Evolutionary conservation across 108 stramenopile species (phyloP), one percentile per base, ranked within the genome.

Genomic region (Ochromonas danica): DNA sequence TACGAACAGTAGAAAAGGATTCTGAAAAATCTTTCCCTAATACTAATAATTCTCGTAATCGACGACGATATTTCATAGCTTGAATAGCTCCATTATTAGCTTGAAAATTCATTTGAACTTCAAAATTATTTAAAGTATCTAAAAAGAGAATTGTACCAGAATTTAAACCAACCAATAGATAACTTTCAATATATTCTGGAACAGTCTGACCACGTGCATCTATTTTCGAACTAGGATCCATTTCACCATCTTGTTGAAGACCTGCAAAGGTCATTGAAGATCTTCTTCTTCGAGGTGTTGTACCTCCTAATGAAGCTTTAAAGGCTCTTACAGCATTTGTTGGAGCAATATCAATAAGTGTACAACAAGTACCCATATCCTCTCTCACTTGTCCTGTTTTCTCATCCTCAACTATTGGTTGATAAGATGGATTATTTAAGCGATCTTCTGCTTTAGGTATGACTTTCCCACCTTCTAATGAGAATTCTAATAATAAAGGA

Each of bases 101-200:
- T 67, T 67, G 63, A 10, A 67, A 67, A 36, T 67, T 67, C 17
- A 67, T 67, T 67, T 67, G 63, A 6, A 67, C 31, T 67, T 67
- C 63, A 36, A 31, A 31, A 36, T 67, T 28, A 36, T 67, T 67
- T 10, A 67, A 67, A 6, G 63, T 36, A 36, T 67, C 63, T 28
- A 67, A 36, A 36, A 67, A 67, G 3, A 67, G 25, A 36, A 67
- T 67, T 10, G 63, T 10, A 10, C 63, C 63, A 25, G 3, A 14
- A 6, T 67, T 67, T 36, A 67, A 35, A 10, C 63, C 63, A 36
- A 67, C 25, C 31, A 67, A 67, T 36, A 67, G 10, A 36, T 31
- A 67, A 6, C 31, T 33, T 36, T 67, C 63, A 36, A 67, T 31
- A 36, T 67, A 33, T 10, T 22, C 17, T 6, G 63, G 30, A 36